Conservation (phyloP, 805 yeast species). For the Zygosaccharomyces gambellarensis region DNA sequence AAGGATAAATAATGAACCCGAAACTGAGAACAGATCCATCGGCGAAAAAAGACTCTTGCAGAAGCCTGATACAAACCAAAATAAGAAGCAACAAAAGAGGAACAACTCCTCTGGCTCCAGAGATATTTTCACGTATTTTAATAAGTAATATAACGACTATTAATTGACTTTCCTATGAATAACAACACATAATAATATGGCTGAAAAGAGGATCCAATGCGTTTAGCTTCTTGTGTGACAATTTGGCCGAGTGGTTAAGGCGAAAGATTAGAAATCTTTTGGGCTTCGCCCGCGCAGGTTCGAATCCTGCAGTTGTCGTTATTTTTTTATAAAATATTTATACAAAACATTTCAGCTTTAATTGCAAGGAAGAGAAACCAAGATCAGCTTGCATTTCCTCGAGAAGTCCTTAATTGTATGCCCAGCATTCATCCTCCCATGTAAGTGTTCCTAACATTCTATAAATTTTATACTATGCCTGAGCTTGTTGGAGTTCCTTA, state of each 20-base stretch:
- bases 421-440: too few species aligned
- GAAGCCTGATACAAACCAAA: constrained; percentile 2
- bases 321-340: constrained; percentile 24
- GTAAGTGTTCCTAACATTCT: too few species aligned
- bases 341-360: background rate
- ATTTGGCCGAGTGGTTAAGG: constrained; percentile 61
- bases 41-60: constrained; percentile 30
- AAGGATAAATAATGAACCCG: constrained; percentile 36
- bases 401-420: too few species aligned
- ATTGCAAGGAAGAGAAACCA: too few species aligned
- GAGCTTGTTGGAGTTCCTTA: background rate
- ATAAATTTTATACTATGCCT: too few species aligned
- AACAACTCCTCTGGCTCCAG: constrained; percentile 2
- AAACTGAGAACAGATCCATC: constrained; percentile 23
- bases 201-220: too few species aligned
- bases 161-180: too few species aligned
- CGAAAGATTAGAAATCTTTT: constrained; percentile 54
- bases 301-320: constrained; percentile 65
- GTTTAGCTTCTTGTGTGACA: constrained; percentile 28
- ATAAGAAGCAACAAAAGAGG: background rate
- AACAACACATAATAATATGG: background rate
- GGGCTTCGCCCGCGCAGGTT: constrained; percentile 54
- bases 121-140: constrained; percentile 10
- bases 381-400: too few species aligned
- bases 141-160: background rate